Conservation (phyloP, 2,329 filamentous ascomycete species). For the Pezicula carpinea region DNA sequence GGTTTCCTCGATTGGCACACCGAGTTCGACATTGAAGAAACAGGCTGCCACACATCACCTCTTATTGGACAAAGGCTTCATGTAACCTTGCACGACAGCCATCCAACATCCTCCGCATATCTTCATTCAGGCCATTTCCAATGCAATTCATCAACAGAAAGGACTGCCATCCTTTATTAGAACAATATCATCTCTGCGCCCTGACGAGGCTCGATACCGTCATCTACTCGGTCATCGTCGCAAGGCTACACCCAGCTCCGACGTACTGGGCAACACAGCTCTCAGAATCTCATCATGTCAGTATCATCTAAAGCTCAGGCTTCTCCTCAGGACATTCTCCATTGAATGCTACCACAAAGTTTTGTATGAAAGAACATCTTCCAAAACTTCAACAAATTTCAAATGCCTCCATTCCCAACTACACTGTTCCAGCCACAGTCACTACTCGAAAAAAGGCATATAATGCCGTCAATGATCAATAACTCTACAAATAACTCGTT, state of each 20-base stretch:
- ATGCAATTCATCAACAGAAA: slow-evolving; percentile 7
- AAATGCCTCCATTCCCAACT: slow-evolving; percentile 7
- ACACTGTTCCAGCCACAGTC: neutral
- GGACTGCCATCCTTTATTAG: slow-evolving; percentile 1
- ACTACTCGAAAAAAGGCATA: slow-evolving; percentile 5
- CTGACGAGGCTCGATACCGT: slow-evolving; percentile 1
- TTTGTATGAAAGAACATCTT: neutral
- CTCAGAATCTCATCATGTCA: too few species aligned
- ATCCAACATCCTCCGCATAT: neutral
- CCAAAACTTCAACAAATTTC: neutral
- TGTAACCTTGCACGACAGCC: neutral
- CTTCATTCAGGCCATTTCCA: slow-evolving; percentile 11
- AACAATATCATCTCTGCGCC: slow-evolving; percentile 1
- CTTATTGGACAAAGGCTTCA: too few species aligned
- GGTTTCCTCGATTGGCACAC: too few species aligned
- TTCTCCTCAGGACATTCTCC: too few species aligned
- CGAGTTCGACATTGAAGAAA: too few species aligned
- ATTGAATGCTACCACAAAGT: too few species aligned
- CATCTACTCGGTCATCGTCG: too few species aligned
- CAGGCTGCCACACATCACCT: too few species aligned
- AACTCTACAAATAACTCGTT: slow-evolving; percentile 7
- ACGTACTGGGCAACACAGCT: too few species aligned
- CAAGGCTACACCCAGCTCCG: too few species aligned
- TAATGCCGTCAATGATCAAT: slow-evolving; percentile 4
- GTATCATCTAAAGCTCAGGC: too few species aligned